Evolutionary conservation across 345 rosid genomes (phyloP).

Genomic region (Gossypium raimondii): DNA sequence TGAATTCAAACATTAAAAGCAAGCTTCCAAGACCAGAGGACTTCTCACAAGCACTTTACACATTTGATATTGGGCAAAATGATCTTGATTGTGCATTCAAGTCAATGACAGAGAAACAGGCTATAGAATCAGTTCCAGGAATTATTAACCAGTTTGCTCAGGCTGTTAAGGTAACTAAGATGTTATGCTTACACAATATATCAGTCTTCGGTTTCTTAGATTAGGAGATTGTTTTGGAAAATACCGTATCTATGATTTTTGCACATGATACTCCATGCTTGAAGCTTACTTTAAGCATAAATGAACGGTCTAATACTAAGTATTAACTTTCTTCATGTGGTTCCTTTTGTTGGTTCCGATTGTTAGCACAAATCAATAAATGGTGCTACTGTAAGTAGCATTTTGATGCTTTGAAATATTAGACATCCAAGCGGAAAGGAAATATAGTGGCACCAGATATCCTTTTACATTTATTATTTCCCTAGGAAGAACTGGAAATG

Average conservation of each 20-base stretch:
- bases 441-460: neutral
- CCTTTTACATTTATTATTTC: neutral
- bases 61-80: conserved; percentile 74
- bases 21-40: conserved; percentile 34
- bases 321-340: neutral
- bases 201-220: neutral
- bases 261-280: neutral
- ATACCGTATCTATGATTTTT: neutral
- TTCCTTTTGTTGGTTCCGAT: neutral
- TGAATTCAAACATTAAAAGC: conserved; percentile 17
- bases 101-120: conserved; percentile 1
- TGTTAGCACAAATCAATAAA: neutral
- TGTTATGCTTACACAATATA: neutral
- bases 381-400: neutral
- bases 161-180: conserved; percentile 7
- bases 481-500: neutral
- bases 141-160: conserved; percentile 5
- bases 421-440: neutral
- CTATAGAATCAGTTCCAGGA: neutral
- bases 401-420: neutral
- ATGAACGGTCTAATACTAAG: neutral
- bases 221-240: neutral
- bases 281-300: neutral
- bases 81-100: conserved; percentile 35
- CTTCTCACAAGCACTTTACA: conserved; percentile 51